Base-by-base conservation (phyloP, 2,329 filamentous ascomycete genomes). In the Colletotrichum gigasporum region DNA sequence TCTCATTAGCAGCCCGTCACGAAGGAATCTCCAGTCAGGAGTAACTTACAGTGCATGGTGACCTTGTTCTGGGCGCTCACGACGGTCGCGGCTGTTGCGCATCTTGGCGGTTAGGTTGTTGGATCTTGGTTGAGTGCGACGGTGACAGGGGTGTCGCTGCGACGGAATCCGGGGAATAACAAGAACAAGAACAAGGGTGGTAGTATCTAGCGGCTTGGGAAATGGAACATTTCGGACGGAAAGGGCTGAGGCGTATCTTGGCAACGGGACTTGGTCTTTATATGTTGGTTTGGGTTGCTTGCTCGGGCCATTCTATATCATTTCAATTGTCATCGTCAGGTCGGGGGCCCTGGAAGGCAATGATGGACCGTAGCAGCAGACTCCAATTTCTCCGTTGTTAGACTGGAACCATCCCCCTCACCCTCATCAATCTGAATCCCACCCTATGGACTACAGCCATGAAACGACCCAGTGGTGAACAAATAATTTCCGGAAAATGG, bases 41-140 rank as follows among this genome's bases (percentile, higher is more conserved):
- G 16, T 8, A 11, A 9, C 8, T 4, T 44, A 55, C 52, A 55
- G 14, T 55, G 52, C 52, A 44, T 55, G 18, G 37, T 55, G 39
- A 55, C 37, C 18, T 44, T 55, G 26, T 55, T 37, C 39, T 55
- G 52, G 11, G 52, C 52, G 39, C 39, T 55, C 24, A 55, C 37
- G 16, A 55, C 2, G 18, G 24, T 55, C 37, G 52, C 39, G 39
- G 22, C 52, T 16, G 39, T 37, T 44, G 3, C 37, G 37, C 52
- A 55, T 55, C 12, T 44, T 55, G 52, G 24, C 8, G 16, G 18
- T 4, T 7, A 9, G 11, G 14, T n/a, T 18, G 20, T 14, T 12
- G 2, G 20, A 44, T n/a, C n/a, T n/a, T n/a, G 26, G n/a, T 30
- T n/a, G 9, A 11, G 26, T 22, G 30, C 4, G 11, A 32, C 42